These are phyloP conservation scores for Hansenula sp. DNA, from an alignment of 1,139 yeast species.

Conservation along the genomic window DNA sequence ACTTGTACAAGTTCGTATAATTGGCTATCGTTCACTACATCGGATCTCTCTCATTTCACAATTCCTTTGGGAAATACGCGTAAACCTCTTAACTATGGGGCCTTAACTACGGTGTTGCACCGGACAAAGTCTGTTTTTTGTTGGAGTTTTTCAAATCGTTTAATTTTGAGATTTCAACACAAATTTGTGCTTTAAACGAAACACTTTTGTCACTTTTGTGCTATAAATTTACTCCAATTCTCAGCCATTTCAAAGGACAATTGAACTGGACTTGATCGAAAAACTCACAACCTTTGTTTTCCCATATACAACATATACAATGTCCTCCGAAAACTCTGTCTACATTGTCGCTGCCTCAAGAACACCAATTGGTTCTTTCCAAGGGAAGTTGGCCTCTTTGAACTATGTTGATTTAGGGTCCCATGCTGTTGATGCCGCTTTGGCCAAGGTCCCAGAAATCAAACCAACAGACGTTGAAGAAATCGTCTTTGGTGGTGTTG, in stretches of 20 bases:
- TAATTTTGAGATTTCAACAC: not conserved
- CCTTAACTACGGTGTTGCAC: too few species aligned
- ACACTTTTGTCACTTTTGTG: too few species aligned
- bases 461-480: constrained; percentile 81
- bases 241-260: too few species aligned
- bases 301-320: constrained; percentile 6
- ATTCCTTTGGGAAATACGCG: too few species aligned
- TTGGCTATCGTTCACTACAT: too few species aligned
- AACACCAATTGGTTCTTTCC: constrained; percentile 94
- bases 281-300: too few species aligned
- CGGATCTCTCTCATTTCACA: too few species aligned
- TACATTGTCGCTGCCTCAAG: constrained; percentile 89
- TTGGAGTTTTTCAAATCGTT: not conserved
- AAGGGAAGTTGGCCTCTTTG: constrained; percentile 74
- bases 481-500: constrained; percentile 87
- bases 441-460: constrained; percentile 78
- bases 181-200: not conserved
- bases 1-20: too few species aligned
- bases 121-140: not conserved
- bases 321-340: constrained; percentile 47
- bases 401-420: constrained; percentile 85
- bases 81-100: too few species aligned
- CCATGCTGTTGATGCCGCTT: constrained; percentile 85
- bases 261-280: too few species aligned
- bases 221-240: not conserved